Base-by-base conservation (phyloP, 2,329 filamentous ascomycete genomes). In the Phaeoacremonium minimum region DNA sequence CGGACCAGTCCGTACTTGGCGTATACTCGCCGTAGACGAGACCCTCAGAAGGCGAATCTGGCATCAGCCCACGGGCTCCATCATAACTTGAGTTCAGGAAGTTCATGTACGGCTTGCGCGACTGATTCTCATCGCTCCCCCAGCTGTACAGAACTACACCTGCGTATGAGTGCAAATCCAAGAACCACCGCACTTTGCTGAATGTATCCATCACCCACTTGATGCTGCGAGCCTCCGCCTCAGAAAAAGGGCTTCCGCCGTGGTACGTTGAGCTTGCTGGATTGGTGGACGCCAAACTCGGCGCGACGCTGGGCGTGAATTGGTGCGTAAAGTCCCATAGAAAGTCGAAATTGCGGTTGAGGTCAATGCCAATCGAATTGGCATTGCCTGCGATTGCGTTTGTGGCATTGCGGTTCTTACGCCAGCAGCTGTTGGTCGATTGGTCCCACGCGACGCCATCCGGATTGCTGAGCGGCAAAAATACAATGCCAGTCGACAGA, bases 341-440 rank as follows among this genome's bases (percentile, higher is more conserved):
- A 52, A 75, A 73, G 51, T 77, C 71, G 46, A 76, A 76, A 58
- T 77, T 77, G 35, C 73, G 64, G 53, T 77, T 77, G 33, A 77
- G 56, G 45, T 77, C 73, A 19, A 76, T 58, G 14, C 71, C 72
- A 17, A 69, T 38, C 7, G 56, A 55, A 17, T 41, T 30, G 4
- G 48, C 46, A n/a, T n/a, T n/a, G n/a, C n/a, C n/a, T n/a, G n/a
- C n/a, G 2, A 53, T 54, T 1, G 62, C 57, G 18, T 54, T 61
- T 15, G 51, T 52, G 1, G 66, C 58, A 51, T 73, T 75, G 20
- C 73, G 67, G 52, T 77, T 77, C 60, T 75, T 76, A 45, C 72
- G 66, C 73, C 73, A 77, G 58, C 72, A 74, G 18, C 53, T 55
- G 46, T 67, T 60, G 18, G 61, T 66, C 14, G 57, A 50, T 47